Evolutionary conservation across 495 filamentous ascomycete species (phyloP).

Genomic region (Xylaria acuta): DNA sequence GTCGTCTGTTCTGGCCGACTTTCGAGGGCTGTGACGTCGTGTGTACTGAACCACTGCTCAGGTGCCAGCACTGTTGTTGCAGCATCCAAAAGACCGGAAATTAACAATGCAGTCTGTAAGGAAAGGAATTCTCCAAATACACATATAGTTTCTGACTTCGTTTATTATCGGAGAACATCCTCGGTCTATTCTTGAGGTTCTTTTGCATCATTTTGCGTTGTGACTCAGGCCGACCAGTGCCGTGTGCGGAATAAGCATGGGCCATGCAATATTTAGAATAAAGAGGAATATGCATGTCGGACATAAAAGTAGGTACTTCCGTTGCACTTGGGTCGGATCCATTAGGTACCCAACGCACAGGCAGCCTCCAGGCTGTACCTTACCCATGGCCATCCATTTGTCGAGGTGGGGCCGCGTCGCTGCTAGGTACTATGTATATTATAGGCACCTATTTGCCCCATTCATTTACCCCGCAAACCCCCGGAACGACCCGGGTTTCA

Average conservation of each 20-base stretch:
- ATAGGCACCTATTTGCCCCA: background rate
- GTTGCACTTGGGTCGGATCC: no score
- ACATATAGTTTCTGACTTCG: background rate
- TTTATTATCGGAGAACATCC: background rate
- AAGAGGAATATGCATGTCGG: slow-evolving; percentile 14
- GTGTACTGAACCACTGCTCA: no score
- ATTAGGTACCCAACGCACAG: no score
- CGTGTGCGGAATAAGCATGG: background rate
- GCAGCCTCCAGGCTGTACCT: no score
- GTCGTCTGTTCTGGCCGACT: slow-evolving; percentile 13
- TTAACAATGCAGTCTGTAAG: background rate
- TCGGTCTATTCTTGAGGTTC: background rate
- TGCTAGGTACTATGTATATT: no score
- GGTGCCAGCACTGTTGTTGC: no score
- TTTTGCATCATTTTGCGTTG: background rate
- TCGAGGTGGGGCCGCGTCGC: background rate
- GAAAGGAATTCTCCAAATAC: background rate
- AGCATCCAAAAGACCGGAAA: background rate
- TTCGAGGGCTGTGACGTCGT: slow-evolving; percentile 17
- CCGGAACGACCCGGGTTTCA: slow-evolving; percentile 27
- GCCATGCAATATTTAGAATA: background rate
- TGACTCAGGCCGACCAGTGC: slow-evolving; percentile 24
- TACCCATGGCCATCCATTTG: no score
- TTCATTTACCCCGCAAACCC: slow-evolving; percentile 25
- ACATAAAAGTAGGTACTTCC: no score